Base-by-base conservation (phyloP, 2,329 filamentous ascomycete species). In the Pseudogymnoascus verrucosus region DNA sequence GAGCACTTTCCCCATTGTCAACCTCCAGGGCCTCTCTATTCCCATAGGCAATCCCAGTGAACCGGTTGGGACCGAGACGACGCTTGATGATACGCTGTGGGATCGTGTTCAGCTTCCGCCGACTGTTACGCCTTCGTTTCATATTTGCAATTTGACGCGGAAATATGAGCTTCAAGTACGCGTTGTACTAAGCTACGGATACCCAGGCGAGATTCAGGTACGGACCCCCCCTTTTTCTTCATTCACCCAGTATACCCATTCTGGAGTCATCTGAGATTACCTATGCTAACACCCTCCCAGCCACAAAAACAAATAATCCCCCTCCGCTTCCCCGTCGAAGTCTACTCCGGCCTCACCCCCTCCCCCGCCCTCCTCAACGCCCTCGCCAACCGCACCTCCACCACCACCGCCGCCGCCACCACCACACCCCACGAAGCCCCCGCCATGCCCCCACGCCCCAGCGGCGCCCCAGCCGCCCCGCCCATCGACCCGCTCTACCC, bases 341-440 rank as follows among this genome's bases (percentile, higher is more conserved):
- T 99, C 14, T 98, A 84, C 75, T 96, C 93, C 1, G 95, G 95
- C 68, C 92, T 98, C 68, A 82, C 84, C 21, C 93, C 95, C 11
- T 92, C 93, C 1, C 77, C 84, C 21, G 86, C 89, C 59, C 85
- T 98, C 5, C 78, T 96, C 19, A 82, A 89, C 65, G 87, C 89
- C 40, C 84, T 86, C 73, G 70, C 69, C n/a, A 57, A 54, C 26
- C 47, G 47, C 26, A 40, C n/a, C 11, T n/a, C 57, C 31, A 37
- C 31, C 5, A 8, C 31, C 7, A 4, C 34, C 14, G 19, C 19
- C 19, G 19, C 19, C 19, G 19, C 19, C 19, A 47, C 16, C n/a
- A 5, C 26, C 26, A 60, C 54, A 7, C n/a, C 54, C 31, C 12
- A 34, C 2, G 21, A 12, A 44, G 59, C 59, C 2, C 37, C 65